Base-by-base conservation (phyloP, 306 rosid species). In the Cucurbita ficifolia region DNA sequence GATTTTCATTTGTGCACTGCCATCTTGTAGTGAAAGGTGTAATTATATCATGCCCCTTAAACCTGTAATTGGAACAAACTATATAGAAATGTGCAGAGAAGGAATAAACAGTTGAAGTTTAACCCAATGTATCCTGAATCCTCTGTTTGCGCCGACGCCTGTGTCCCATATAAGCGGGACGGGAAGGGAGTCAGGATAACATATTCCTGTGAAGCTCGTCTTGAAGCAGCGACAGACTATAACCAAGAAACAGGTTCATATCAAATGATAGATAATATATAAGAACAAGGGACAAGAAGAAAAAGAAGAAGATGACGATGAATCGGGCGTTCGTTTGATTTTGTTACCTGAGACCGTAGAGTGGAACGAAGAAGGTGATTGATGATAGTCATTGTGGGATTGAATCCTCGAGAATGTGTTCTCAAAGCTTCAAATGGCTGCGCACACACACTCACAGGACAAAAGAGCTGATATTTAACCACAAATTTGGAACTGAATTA, bases 21-120 rank as follows among this genome's bases (percentile, higher is more conserved):
- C 90, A 83, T 79, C 97, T 97, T 33, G 97, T 84, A n/a, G 97
- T 95, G 85, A 95, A 95, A 77, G 99, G 99, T 42, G 97, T 97
- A 76, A 95, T 97, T 93, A 95, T 91, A 75, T 81, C 85, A 77
- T 95, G 99, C 51, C 96, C 91, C 82, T 79, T 89, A 59, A 77
- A 84, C 84, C 99, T 95, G 87, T 35, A 76, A 59, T 65, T 74
- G 63, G 56, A 65, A 78, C 7, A 48, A 43, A 29, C 33, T 3
- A 29, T 29, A 29, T 29, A 29, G 4, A 2, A 29, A 48, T n/a
- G 22, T 18, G 52, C 5, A 42, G 72, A 40, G 5, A 46, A 68
- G 56, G 56, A 21, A 19, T 12, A 68, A 46, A 68, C 12, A 68
- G n/a, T 22, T 68, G 14, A 14, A 14, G 7, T 21, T 68, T 68